Evolutionary conservation across 371 early-diverging fungal genomes (phyloP).

Genomic region (Fennellomyces sp.): DNA sequence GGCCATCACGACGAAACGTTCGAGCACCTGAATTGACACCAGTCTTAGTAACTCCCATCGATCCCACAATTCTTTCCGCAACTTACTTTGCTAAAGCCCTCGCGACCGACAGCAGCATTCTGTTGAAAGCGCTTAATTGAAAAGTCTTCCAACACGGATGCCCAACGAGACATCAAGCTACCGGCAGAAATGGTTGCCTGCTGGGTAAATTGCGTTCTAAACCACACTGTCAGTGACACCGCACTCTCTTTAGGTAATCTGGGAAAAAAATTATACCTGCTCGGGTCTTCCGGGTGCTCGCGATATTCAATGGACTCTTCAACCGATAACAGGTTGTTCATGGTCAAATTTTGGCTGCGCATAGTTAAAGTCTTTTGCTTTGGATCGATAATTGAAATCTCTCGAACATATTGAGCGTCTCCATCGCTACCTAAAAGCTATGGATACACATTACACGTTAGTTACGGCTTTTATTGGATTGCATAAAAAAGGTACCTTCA

Average conservation of each 20-base stretch:
- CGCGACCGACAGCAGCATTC: slow-evolving; percentile 81
- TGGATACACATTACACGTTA: not conserved
- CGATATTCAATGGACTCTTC: slow-evolving; percentile 83
- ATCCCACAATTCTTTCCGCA: not conserved
- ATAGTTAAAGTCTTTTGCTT: slow-evolving; percentile 69
- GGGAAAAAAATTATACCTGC: slow-evolving; percentile 30
- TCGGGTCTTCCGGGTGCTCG: slow-evolving; percentile 50
- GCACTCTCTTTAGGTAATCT: not conserved
- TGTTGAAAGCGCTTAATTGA: slow-evolving; percentile 84
- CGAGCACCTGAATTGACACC: slow-evolving; percentile 33
- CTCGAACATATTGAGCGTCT: slow-evolving; percentile 82
- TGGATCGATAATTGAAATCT: slow-evolving; percentile 86
- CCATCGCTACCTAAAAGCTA: slow-evolving; percentile 62
- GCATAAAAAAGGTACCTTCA: slow-evolving; percentile 46
- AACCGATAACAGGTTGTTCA: slow-evolving; percentile 77
- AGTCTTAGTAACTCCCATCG: not conserved
- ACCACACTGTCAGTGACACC: slow-evolving; percentile 1
- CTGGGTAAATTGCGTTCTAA: slow-evolving; percentile 77
- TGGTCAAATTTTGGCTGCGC: slow-evolving; percentile 75
- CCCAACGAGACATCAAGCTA: slow-evolving; percentile 75
- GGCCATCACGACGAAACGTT: slow-evolving; percentile 52
- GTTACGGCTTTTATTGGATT: not conserved
- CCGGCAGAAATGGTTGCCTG: slow-evolving; percentile 81
- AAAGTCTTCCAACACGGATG: slow-evolving; percentile 85
- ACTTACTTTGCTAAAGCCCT: slow-evolving; percentile 72